phyloP scores from a whole-genome alignment of 1,284 basidiomycete genomes.

The Trametes hirsuta region DNA sequence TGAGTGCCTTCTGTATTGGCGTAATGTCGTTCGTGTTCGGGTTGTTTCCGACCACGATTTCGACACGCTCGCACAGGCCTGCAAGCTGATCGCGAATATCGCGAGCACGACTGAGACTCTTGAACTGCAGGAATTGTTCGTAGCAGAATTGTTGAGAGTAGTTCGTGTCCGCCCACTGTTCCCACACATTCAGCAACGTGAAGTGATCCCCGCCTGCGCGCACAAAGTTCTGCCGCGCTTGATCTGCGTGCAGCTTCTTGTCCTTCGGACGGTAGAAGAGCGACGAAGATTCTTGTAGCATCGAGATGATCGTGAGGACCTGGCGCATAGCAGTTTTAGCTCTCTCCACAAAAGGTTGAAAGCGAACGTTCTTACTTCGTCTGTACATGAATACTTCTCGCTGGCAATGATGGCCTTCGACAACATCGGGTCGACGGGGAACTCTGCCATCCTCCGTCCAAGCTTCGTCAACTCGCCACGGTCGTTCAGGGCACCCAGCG shows the following conservation, averaged over 20 bases:
- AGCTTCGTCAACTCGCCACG: slow-evolving; percentile 95
- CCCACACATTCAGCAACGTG: slow-evolving; percentile 95
- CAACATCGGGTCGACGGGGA: slow-evolving; percentile 98
- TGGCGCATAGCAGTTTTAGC: slow-evolving; percentile 32
- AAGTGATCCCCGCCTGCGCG: slow-evolving; percentile 98
- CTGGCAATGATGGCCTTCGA: slow-evolving; percentile 96
- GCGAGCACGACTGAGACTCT: slow-evolving; percentile 90
- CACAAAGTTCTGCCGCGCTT: slow-evolving; percentile 95
- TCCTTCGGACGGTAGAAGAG: slow-evolving; percentile 98
- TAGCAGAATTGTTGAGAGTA: slow-evolving; percentile 95
- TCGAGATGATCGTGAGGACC: slow-evolving; percentile 96
- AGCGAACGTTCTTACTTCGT: slow-evolving; percentile 66
- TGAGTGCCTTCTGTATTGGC: slow-evolving; percentile 93
- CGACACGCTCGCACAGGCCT: slow-evolving; percentile 94
- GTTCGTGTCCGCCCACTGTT: slow-evolving; percentile 97
- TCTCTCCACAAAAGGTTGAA: too few relatives aligned
- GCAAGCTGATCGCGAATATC: slow-evolving; percentile 98
- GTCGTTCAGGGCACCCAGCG: slow-evolving; percentile 95
- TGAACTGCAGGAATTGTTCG: slow-evolving; percentile 98
- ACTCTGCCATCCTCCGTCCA: slow-evolving; percentile 97
- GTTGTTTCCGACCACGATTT: slow-evolving; percentile 87
- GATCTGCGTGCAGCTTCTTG: slow-evolving; percentile 94
- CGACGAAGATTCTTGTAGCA: slow-evolving; percentile 95
- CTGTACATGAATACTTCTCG: slow-evolving; percentile 94
- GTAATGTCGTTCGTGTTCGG: slow-evolving; percentile 91